Base-by-base conservation (phyloP, 768 basidiomycete genomes). In the Leccinum subtestaceum region DNA sequence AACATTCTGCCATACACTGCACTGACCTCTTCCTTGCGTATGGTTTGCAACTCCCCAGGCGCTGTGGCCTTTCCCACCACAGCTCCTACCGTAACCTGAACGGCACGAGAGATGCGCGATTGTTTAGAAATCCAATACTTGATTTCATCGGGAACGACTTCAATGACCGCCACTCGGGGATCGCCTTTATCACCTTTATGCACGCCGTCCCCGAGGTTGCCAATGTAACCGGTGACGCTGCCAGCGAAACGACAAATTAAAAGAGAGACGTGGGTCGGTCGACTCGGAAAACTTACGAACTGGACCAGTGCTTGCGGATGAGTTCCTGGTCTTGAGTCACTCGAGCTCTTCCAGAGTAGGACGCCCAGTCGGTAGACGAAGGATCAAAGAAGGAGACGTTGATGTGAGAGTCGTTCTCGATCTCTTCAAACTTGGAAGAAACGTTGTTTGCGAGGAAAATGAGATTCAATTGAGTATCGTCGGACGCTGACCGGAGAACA, bases 151-250 rank as follows among this genome's bases (percentile, higher is more conserved):
- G 93, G 91, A 54, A 87, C 72, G 55, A 97, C 82, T 70, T 92
- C 84, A 63, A 96, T 91, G 36, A 91, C 71, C 7, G 86, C 80
- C 4, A 97, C 81, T 25, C 94, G 84, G 1, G 93, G 91, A 63
- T 96, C 95, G 50, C 80, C 76, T 31, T 80, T 80, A 65, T 88
- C 84, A n/a, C 93, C 94, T 65, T 84, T 87, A 72, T 95, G 93
- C 6, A 88, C 75, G 17, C 90, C 91, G 63, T 96, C 93, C 32
- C 87, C 86, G 56, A 95, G 77, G 68, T 96, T 88, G 38, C 91
- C 92, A 65, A 95, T 95, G 81, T 92, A 97, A 0, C 87, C 88
- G 9, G 81, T 71, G 32, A 83, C 77, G 3, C 88, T 91, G 21
- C 50, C 49, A 50, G 19, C 43, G 38, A 3, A 45, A 19, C 4